A percentile compares a stretch with the other conserved stretches of the same genome.
phyloP scores from a whole-genome alignment of 345 rosid species.

The Euphorbia lathyris region DNA sequence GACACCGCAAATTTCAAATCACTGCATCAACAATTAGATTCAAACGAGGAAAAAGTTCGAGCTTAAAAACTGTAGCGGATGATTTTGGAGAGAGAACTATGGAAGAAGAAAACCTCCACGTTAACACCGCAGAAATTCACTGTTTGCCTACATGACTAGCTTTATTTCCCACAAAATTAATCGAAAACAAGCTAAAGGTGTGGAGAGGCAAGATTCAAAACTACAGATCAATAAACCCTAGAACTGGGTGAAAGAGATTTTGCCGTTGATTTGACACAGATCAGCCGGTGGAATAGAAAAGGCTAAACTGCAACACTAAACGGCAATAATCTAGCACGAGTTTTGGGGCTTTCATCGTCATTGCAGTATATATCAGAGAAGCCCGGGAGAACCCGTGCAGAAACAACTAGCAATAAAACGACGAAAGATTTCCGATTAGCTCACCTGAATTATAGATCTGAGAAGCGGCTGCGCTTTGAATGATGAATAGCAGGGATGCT shows the following conservation, averaged over 20 bases:
- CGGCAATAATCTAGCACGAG: constrained; percentile 2
- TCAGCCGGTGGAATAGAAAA: constrained; percentile 5
- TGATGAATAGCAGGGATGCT: background rate
- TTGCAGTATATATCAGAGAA: constrained; percentile 4
- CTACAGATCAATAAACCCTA: too few species aligned
- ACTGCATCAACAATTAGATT: background rate
- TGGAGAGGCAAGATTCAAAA: constrained; percentile 30
- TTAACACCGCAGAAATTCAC: constrained; percentile 33
- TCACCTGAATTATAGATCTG: background rate
- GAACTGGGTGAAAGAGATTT: constrained; percentile 20
- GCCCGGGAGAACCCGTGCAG: constrained; percentile 28
- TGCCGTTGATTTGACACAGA: constrained; percentile 38
- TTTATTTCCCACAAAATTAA: constrained; percentile 21
- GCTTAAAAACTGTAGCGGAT: constrained; percentile 17
- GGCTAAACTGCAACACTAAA: constrained; percentile 28
- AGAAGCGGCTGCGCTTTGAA: background rate
- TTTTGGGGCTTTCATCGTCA: constrained; percentile 24
- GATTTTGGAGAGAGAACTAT: constrained; percentile 46
- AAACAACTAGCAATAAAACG: background rate
- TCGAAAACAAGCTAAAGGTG: constrained; percentile 57
- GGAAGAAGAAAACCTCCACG: constrained; percentile 40
- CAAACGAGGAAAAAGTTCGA: background rate
- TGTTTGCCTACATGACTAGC: constrained; percentile 57
- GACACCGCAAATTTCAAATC: background rate
- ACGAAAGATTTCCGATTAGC: background rate